Evolutionary conservation across 768 basidiomycete species (phyloP).

Genomic region (Naganishia vishniacii): DNA sequence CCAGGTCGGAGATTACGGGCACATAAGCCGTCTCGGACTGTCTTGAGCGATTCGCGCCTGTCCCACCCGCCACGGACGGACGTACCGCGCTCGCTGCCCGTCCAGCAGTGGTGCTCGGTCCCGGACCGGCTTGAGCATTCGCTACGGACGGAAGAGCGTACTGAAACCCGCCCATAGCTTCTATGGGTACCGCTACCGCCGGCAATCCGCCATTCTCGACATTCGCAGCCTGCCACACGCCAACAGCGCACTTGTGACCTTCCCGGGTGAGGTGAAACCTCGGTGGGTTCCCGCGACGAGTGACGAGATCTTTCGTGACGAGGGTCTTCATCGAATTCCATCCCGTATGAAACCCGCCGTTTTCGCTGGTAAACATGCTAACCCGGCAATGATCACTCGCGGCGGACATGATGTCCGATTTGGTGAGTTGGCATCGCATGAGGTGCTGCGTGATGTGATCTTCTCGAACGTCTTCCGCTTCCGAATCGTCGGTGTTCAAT

Average conservation of each 20-base stretch:
- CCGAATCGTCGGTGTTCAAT: neutral
- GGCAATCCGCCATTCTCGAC: constrained; percentile 4
- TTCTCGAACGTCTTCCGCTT: constrained; percentile 37
- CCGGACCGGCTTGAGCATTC: constrained; percentile 11
- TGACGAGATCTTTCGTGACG: constrained; percentile 22
- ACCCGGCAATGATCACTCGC: constrained; percentile 37
- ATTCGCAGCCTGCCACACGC: constrained; percentile 8
- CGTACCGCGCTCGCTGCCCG: neutral
- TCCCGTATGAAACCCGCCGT: constrained; percentile 39
- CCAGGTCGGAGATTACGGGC: neutral
- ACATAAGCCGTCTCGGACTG: neutral
- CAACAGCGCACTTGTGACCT: constrained; percentile 15
- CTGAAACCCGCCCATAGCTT: constrained; percentile 10
- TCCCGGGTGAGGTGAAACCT: constrained; percentile 19
- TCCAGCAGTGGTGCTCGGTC: constrained; percentile 8
- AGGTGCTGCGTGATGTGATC: constrained; percentile 18
- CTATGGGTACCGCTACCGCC: constrained; percentile 5
- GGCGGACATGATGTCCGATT: constrained; percentile 35
- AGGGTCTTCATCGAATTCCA: constrained; percentile 43
- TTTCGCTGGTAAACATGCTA: constrained; percentile 37
- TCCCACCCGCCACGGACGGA: neutral
- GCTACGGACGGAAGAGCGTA: neutral
- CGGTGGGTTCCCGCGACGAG: constrained; percentile 6
- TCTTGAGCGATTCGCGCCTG: neutral
- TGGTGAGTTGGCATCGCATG: constrained; percentile 39